Conservation (phyloP, 2,329 filamentous ascomycete species). For the Aspergillus sp. region DNA sequence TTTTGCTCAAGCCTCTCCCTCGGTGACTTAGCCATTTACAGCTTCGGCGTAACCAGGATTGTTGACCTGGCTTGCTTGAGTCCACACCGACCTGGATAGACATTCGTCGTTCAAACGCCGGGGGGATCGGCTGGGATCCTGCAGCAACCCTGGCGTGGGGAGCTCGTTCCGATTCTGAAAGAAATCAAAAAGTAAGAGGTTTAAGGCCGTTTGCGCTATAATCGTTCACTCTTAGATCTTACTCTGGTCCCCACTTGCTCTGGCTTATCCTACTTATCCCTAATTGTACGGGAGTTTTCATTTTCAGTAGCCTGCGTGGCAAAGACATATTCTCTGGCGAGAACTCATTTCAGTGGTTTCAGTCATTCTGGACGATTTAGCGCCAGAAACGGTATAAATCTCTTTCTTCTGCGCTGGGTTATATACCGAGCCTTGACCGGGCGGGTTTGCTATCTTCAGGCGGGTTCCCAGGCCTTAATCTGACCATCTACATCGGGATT, state of each 20-base stretch:
- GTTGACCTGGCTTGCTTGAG: slow-evolving; percentile 5
- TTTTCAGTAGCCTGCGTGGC: slow-evolving; percentile 18
- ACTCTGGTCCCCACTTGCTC: slow-evolving; percentile 5
- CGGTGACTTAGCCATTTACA: slow-evolving; percentile 7
- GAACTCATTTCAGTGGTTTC: slow-evolving; percentile 4
- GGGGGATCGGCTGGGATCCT: slow-evolving; percentile 26
- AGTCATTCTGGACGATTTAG: not conserved
- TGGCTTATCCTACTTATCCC: slow-evolving; percentile 14
- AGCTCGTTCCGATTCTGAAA: slow-evolving; percentile 22
- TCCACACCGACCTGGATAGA: slow-evolving; percentile 11
- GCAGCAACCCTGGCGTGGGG: slow-evolving; percentile 29
- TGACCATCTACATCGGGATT: not conserved
- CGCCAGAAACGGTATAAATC: not conserved
- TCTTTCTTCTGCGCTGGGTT: slow-evolving; percentile 1
- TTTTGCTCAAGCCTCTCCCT: not conserved
- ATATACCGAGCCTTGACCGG: slow-evolving; percentile 3
- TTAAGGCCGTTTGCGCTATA: slow-evolving; percentile 29
- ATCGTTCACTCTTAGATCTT: slow-evolving; percentile 24
- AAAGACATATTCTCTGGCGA: slow-evolving; percentile 14
- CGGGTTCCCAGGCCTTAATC: not conserved
- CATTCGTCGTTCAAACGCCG: slow-evolving; percentile 18
- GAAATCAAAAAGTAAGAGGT: slow-evolving; percentile 16
- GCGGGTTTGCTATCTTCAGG: not conserved
- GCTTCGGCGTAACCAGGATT: slow-evolving; percentile 7
- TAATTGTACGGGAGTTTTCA: slow-evolving; percentile 17